phyloP scores from a whole-genome alignment of 768 basidiomycete genomes.

The Collybiopsis confluens region DNA sequence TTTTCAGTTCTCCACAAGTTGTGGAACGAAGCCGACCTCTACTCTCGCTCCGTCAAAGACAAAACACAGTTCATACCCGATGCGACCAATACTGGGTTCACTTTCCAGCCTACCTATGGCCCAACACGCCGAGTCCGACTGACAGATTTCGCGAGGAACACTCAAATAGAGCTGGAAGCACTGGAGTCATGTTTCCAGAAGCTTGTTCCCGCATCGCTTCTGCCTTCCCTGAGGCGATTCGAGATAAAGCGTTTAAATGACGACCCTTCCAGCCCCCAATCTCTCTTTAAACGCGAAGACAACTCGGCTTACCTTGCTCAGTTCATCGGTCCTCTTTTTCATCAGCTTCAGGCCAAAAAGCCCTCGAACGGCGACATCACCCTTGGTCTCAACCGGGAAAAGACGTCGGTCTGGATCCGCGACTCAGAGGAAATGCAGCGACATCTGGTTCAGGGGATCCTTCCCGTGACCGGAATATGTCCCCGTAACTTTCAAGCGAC shows the following conservation, averaged over 20 bases:
- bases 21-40: background rate
- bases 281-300: background rate
- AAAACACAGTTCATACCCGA: background rate
- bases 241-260: background rate
- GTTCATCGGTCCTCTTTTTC: background rate
- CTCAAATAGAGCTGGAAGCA: background rate
- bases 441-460: background rate
- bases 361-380: background rate
- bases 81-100: background rate
- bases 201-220: background rate
- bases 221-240: background rate
- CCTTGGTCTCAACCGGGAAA: background rate
- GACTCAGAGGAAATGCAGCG: background rate
- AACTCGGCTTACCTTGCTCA: background rate
- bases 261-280: background rate
- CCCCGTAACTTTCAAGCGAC: background rate
- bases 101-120: background rate
- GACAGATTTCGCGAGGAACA: background rate
- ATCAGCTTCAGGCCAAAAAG: background rate
- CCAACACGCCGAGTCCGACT: background rate
- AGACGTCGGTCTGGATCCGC: background rate
- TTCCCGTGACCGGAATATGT: background rate
- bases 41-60: background rate
- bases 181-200: background rate
- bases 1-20: background rate